Conservation (phyloP, 2,329 filamentous ascomycete genomes). For the Talaromyces sp. region DNA sequence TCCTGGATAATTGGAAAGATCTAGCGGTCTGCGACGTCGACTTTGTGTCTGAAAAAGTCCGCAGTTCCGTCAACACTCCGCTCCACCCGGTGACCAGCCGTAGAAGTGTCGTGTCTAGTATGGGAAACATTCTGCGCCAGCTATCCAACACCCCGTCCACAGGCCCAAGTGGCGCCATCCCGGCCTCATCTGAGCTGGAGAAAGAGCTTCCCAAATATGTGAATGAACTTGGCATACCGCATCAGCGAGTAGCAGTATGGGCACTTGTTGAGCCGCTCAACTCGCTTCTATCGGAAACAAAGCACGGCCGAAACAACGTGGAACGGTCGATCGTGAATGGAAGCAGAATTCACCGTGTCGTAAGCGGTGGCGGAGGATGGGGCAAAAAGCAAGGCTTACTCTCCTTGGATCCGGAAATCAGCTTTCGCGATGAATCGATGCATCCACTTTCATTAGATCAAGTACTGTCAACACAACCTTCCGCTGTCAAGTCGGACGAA, state of each 20-base stretch:
- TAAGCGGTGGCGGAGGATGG: constrained; percentile 43
- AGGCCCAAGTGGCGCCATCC: constrained; percentile 26
- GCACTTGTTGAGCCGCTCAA: constrained; percentile 32
- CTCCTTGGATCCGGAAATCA: constrained; percentile 37
- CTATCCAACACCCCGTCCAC: constrained; percentile 27
- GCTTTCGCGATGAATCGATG: constrained; percentile 20
- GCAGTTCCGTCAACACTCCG: constrained; percentile 25
- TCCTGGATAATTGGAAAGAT: constrained; percentile 23
- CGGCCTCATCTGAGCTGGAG: constrained; percentile 39
- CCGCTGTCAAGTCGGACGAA: constrained; percentile 1
- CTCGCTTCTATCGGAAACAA: constrained; percentile 4
- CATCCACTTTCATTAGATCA: background rate
- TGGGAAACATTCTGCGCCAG: constrained; percentile 41
- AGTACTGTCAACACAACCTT: background rate
- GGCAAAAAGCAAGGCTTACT: constrained; percentile 43
- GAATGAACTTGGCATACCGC: constrained; percentile 30
- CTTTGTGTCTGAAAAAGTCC: constrained; percentile 14
- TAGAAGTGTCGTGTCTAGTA: constrained; percentile 35
- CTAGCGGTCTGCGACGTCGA: constrained; percentile 29
- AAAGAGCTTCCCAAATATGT: constrained; percentile 38
- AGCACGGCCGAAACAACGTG: constrained; percentile 18
- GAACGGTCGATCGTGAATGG: constrained; percentile 25
- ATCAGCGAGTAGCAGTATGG: constrained; percentile 38
- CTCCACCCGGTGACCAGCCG: constrained; percentile 33
- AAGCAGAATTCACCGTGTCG: constrained; percentile 37